Evolutionary conservation across 768 basidiomycete genomes (phyloP).

Genomic region (Termitomyces sp.): DNA sequence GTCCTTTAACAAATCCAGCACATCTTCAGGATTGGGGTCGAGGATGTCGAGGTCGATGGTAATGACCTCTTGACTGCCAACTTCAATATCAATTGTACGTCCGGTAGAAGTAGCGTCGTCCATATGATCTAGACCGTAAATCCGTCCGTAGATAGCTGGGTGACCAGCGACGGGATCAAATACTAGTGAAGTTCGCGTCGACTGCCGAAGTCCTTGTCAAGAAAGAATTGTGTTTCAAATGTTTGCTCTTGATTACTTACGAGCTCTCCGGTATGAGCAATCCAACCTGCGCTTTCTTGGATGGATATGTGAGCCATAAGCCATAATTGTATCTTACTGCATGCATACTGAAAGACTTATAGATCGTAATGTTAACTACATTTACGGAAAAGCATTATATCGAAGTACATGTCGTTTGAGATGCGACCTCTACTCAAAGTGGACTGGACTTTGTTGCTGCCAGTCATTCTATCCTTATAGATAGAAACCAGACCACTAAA

Average conservation of each 20-base stretch:
- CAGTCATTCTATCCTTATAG: neutral
- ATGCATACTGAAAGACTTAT: neutral
- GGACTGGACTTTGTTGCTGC: neutral
- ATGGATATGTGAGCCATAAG: too few species aligned
- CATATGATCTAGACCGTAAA: constrained; percentile 17
- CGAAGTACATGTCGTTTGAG: neutral
- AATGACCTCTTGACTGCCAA: constrained; percentile 80
- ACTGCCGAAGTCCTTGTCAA: neutral
- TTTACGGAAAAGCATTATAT: neutral
- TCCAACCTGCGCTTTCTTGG: too few species aligned
- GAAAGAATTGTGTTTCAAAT: neutral
- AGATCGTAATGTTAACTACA: neutral
- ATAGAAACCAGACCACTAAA: too few species aligned
- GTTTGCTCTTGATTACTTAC: constrained; percentile 9
- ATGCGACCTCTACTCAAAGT: too few species aligned
- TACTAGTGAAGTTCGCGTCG: neutral
- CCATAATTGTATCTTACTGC: neutral
- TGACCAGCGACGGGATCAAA: neutral
- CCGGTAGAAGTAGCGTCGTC: constrained; percentile 31
- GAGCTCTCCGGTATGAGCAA: neutral
- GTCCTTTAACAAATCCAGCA: constrained; percentile 66
- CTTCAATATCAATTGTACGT: constrained; percentile 68
- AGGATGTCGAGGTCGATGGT: constrained; percentile 87
- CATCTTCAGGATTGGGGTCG: constrained; percentile 71
- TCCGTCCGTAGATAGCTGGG: neutral